Evolutionary conservation across 2,329 filamentous ascomycete species (phyloP).

Genomic region (Aspergillus viridinutans): DNA sequence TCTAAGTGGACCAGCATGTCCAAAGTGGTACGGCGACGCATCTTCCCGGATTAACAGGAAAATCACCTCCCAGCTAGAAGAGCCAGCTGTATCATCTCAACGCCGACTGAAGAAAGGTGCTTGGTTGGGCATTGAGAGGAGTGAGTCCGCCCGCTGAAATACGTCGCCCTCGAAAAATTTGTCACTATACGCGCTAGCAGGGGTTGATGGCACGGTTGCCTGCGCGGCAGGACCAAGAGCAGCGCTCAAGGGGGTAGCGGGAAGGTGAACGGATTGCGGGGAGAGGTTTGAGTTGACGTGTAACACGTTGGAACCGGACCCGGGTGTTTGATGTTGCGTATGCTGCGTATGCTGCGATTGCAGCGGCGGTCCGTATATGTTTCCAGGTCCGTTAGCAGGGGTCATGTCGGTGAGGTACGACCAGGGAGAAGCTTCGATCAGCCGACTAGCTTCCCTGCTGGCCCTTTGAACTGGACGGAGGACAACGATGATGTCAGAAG

Average conservation of each 20-base stretch:
- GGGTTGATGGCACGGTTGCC: conserved; percentile 71
- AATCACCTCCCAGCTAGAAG: neutral
- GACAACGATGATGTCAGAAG: conserved; percentile 65
- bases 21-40: neutral
- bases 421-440: conserved; percentile 66
- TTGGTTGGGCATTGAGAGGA: conserved; percentile 43
- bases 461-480: conserved; percentile 77
- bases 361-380: conserved; percentile 34
- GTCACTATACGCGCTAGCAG: conserved; percentile 46
- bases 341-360: conserved; percentile 30
- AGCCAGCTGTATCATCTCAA: conserved; percentile 14
- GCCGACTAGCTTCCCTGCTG: conserved; percentile 72
- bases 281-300: conserved; percentile 28
- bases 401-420: conserved; percentile 50
- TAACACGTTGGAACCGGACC: conserved; percentile 23
- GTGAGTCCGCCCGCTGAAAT: conserved; percentile 46
- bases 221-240: conserved; percentile 86
- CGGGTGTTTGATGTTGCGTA: conserved; percentile 27
- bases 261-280: conserved; percentile 56
- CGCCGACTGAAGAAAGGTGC: conserved; percentile 40
- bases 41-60: neutral
- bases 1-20: neutral
- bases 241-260: conserved; percentile 84
- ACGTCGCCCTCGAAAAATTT: conserved; percentile 48
- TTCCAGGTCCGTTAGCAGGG: conserved; percentile 26